These are phyloP conservation scores for Leccinum huronense DNA, from an alignment of 1,284 basidiomycete genomes.

Conservation along the genomic window DNA sequence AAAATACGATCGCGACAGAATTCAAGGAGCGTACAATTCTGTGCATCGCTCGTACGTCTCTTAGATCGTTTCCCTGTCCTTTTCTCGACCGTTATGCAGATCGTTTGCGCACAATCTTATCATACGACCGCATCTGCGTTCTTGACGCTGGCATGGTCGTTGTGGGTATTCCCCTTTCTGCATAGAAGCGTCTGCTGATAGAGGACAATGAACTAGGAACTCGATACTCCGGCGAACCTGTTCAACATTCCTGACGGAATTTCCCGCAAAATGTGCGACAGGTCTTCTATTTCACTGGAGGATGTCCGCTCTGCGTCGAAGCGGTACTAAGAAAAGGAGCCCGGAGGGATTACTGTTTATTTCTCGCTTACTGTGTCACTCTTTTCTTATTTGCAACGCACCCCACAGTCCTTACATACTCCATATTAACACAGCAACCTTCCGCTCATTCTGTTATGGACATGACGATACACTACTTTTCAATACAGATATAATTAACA, in stretches of 20 bases:
- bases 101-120: constrained; percentile 70
- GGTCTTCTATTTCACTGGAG: constrained; percentile 63
- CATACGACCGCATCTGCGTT: constrained; percentile 75
- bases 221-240: constrained; percentile 71
- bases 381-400: too few species aligned
- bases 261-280: constrained; percentile 73
- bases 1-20: constrained; percentile 82
- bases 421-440: too few species aligned
- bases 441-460: too few species aligned
- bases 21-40: constrained; percentile 78
- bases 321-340: not conserved
- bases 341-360: too few species aligned
- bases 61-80: not conserved
- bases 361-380: too few species aligned
- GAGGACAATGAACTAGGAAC: constrained; percentile 38
- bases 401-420: too few species aligned
- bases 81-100: constrained; percentile 40
- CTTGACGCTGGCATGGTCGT: constrained; percentile 68
- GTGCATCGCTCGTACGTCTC: constrained; percentile 69
- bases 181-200: not conserved
- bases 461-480: too few species aligned
- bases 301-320: constrained; percentile 46
- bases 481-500: too few species aligned
- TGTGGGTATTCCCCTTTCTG: constrained; percentile 31
- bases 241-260: constrained; percentile 57